A percentile compares a stretch with the other conserved stretches of the same genome.
Evolutionary conservation across 2,329 filamentous ascomycete species (phyloP).

Genomic region (Stemphylium beticola): DNA sequence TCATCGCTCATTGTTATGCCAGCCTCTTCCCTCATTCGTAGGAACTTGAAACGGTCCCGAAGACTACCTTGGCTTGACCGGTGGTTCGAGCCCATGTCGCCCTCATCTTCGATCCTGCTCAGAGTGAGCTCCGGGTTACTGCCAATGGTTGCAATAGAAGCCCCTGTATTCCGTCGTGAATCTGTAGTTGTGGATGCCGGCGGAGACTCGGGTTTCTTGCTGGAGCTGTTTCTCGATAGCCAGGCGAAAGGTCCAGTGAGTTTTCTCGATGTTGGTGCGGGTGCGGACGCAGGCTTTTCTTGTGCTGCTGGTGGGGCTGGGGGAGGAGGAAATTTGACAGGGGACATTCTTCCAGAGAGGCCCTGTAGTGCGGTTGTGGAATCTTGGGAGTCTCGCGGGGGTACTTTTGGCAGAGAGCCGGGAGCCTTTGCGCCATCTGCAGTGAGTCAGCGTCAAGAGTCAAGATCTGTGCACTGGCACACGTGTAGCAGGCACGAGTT

Average conservation of each 20-base stretch:
- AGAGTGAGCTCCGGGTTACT: constrained; percentile 84
- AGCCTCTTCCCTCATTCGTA: constrained; percentile 55
- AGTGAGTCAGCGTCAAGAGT: constrained; percentile 21
- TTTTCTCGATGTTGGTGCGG: constrained; percentile 61
- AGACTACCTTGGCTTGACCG: constrained; percentile 50
- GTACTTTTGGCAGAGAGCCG: constrained; percentile 57
- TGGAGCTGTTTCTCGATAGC: constrained; percentile 56
- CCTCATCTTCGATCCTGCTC: constrained; percentile 72
- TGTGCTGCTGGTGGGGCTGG: constrained; percentile 37
- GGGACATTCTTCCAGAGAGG: constrained; percentile 73
- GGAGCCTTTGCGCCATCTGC: constrained; percentile 37
- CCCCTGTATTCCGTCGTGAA: constrained; percentile 73
- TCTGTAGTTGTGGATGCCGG: constrained; percentile 60
- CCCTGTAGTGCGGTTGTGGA: constrained; percentile 61
- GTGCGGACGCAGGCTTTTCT: constrained; percentile 38
- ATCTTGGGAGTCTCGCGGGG: constrained; percentile 57
- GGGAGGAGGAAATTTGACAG: constrained; percentile 59
- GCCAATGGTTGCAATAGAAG: constrained; percentile 77
- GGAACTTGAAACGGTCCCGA: constrained; percentile 54
- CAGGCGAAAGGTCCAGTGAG: constrained; percentile 67
- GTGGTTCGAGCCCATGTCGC: constrained; percentile 35
- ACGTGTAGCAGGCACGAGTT: neutral
- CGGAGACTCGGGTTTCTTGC: constrained; percentile 63
- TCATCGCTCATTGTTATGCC: constrained; percentile 50
- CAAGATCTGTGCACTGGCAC: neutral